These are phyloP conservation scores for Mallotus nudiflorus DNA, from an alignment of 345 rosid genomes.

Conservation along the genomic window DNA sequence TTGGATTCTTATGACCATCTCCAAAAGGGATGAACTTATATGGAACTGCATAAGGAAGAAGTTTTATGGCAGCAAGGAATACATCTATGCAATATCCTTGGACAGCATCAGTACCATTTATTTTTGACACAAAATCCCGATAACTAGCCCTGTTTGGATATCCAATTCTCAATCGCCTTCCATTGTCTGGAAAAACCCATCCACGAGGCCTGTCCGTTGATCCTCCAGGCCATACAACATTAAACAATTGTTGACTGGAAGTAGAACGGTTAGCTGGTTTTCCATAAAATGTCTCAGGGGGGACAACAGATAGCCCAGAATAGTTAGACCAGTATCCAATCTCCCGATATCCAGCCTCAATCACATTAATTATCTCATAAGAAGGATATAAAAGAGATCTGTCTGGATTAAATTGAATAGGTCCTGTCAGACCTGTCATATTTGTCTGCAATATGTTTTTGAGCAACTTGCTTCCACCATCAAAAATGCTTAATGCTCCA, in stretches of 20 bases:
- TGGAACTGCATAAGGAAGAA: conserved; percentile 73
- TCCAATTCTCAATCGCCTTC: conserved; percentile 69
- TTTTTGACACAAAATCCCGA: conserved; percentile 45
- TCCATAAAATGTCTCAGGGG: conserved; percentile 70
- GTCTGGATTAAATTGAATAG: conserved; percentile 51
- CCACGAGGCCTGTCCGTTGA: conserved; percentile 63
- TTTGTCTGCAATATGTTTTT: conserved; percentile 55
- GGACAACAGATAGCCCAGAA: conserved; percentile 68
- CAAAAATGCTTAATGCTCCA: conserved; percentile 67
- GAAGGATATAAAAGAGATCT: conserved; percentile 64
- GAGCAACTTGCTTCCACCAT: conserved; percentile 62
- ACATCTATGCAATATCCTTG: conserved; percentile 78
- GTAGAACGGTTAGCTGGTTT: conserved; percentile 66
- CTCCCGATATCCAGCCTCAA: conserved; percentile 43
- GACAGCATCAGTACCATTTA: conserved; percentile 52
- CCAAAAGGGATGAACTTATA: conserved; percentile 70
- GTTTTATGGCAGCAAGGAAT: conserved; percentile 67
- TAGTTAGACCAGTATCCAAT: conserved; percentile 94
- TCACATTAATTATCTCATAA: conserved; percentile 61
- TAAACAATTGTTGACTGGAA: conserved; percentile 59
- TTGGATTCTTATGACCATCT: conserved; percentile 78
- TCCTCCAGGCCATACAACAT: conserved; percentile 93
- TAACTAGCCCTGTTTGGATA: conserved; percentile 72
- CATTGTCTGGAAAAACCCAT: conserved; percentile 89
- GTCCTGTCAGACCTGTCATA: conserved; percentile 80